Evolutionary conservation across 768 basidiomycete genomes (phyloP).

Genomic region (Lanmaoa pseudosensibilis): DNA sequence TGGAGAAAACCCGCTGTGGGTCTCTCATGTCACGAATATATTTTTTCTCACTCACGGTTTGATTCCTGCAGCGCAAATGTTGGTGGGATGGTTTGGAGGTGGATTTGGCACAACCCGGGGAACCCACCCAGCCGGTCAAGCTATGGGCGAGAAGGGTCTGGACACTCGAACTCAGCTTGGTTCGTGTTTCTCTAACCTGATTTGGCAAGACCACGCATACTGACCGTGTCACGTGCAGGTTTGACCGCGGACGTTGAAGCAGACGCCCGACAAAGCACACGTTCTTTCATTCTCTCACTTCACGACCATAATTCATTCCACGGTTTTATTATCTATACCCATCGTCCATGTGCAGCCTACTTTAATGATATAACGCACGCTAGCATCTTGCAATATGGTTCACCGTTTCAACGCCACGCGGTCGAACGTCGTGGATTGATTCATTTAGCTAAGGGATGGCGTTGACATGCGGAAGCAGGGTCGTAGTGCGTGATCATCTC

Average conservation of each 20-base stretch:
- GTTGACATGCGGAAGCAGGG: not conserved
- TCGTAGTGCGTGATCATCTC: not conserved
- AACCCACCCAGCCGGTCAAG: slow-evolving; percentile 64
- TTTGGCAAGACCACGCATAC: not conserved
- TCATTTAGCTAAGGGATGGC: not conserved
- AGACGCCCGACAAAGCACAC: slow-evolving; percentile 2
- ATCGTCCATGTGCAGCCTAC: slow-evolving; percentile 27
- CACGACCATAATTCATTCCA: slow-evolving; percentile 20
- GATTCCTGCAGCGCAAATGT: slow-evolving; percentile 78
- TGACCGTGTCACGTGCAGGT: slow-evolving; percentile 17
- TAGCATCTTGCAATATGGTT: slow-evolving; percentile 24
- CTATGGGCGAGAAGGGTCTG: slow-evolving; percentile 97
- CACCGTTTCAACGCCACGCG: not conserved
- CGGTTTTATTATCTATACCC: slow-evolving; percentile 28
- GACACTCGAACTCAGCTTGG: slow-evolving; percentile 96
- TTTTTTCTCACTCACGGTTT: not conserved
- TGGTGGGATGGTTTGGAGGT: slow-evolving; percentile 99
- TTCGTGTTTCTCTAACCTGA: slow-evolving; percentile 36
- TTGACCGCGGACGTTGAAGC: slow-evolving; percentile 13
- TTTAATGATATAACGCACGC: slow-evolving; percentile 29
- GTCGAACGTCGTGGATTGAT: not conserved
- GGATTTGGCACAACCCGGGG: slow-evolving; percentile 63
- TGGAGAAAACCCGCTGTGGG: slow-evolving; percentile 99
- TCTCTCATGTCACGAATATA: slow-evolving; percentile 17
- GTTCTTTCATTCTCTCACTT: slow-evolving; percentile 12